phyloP scores from a whole-genome alignment of 148 eudicot species.

The Camellia sinensis region DNA sequence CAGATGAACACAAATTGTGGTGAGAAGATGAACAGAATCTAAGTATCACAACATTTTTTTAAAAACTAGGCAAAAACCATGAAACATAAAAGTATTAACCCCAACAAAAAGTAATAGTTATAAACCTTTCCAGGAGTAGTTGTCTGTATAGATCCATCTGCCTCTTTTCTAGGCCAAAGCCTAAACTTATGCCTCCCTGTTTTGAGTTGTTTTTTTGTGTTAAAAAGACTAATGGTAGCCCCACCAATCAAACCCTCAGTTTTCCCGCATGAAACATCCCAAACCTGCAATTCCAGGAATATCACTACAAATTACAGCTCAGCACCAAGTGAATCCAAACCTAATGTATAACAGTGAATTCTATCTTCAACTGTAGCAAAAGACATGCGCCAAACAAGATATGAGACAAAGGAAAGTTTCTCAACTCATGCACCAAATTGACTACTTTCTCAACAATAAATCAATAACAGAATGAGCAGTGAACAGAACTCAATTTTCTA shows the following conservation, averaged over 20 bases:
- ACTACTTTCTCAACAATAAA: background rate
- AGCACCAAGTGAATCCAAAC: background rate
- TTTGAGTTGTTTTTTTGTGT: slow-evolving; percentile 89
- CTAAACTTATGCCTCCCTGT: slow-evolving; percentile 97
- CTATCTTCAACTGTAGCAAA: background rate
- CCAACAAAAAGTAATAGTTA: background rate
- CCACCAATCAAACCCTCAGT: slow-evolving; percentile 89
- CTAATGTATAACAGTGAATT: background rate
- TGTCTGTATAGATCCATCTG: slow-evolving; percentile 79
- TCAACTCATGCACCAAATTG: background rate
- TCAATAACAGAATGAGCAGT: background rate
- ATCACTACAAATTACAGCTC: slow-evolving; percentile 9
- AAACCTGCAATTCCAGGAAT: slow-evolving; percentile 49
- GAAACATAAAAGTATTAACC: too few relatives aligned
- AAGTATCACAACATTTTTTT: slow-evolving; percentile 14
- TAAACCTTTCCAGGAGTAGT: slow-evolving; percentile 91
- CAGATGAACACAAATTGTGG: background rate
- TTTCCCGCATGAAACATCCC: slow-evolving; percentile 93
- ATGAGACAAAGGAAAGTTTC: background rate
- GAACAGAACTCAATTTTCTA: too few relatives aligned
- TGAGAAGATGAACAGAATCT: slow-evolving; percentile 2
- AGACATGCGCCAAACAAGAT: background rate
- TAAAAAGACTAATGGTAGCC: slow-evolving; percentile 88
- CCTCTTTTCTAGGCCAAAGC: slow-evolving; percentile 84
- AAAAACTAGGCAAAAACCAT: background rate